phyloP scores from a whole-genome alignment of 1,139 yeast species.

The Geotrichum europaeum region DNA sequence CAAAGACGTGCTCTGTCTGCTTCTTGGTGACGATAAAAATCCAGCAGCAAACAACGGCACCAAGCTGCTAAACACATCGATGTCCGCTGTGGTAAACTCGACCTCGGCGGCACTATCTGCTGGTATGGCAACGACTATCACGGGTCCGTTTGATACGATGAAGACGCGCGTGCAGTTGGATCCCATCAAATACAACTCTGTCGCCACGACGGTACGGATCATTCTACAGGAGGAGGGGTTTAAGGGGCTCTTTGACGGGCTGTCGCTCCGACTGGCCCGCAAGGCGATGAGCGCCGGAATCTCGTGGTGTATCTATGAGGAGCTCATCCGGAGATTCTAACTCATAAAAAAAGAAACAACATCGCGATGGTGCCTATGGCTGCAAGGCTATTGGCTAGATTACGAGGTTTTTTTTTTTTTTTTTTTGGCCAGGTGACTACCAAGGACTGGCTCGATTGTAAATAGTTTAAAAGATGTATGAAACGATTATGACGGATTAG shows the following conservation, averaged over 20 bases:
- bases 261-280: slow-evolving; percentile 71
- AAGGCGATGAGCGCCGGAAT: slow-evolving; percentile 92
- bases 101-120: slow-evolving; percentile 72
- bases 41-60: background rate
- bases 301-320: slow-evolving; percentile 96
- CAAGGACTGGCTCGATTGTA: background rate
- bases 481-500: background rate
- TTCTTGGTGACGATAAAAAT: slow-evolving; percentile 13
- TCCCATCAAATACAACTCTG: slow-evolving; percentile 42
- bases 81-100: slow-evolving; percentile 58
- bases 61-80: slow-evolving; percentile 28
- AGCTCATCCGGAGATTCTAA: slow-evolving; percentile 43
- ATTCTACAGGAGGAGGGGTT: slow-evolving; percentile 56
- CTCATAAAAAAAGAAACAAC: background rate
- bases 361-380: background rate
- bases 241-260: slow-evolving; percentile 68
- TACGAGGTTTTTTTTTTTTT: background rate
- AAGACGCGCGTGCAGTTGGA: slow-evolving; percentile 84
- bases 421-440: background rate
- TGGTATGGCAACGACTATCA: slow-evolving; percentile 69
- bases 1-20: slow-evolving; percentile 42
- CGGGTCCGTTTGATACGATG: slow-evolving; percentile 93
- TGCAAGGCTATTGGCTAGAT: background rate
- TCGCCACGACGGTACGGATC: slow-evolving; percentile 36
- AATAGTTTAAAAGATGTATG: background rate